Conservation (phyloP, 2,329 filamentous ascomycete genomes). For the Alternaria sp. region DNA sequence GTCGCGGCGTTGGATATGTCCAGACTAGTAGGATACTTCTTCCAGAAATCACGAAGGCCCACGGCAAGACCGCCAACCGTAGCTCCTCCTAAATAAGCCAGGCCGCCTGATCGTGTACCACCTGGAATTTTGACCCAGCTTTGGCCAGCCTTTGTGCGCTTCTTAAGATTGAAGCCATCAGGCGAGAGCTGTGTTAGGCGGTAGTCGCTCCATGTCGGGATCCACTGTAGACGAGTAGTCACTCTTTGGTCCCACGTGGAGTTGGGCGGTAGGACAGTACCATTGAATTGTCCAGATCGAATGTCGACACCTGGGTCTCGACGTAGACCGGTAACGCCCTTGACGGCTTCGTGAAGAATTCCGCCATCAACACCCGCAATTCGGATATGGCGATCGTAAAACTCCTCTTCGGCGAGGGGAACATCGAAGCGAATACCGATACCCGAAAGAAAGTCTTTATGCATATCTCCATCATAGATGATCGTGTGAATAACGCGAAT, state of each 20-base stretch:
- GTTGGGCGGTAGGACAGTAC: slow-evolving; percentile 52
- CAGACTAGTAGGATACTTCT: slow-evolving; percentile 66
- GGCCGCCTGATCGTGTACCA: slow-evolving; percentile 63
- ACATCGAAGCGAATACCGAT: slow-evolving; percentile 65
- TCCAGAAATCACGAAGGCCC: slow-evolving; percentile 69
- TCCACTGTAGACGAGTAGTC: slow-evolving; percentile 61
- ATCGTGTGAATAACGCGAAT: slow-evolving; percentile 65
- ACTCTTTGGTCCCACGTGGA: slow-evolving; percentile 59
- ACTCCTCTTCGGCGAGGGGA: slow-evolving; percentile 60
- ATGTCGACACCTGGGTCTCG: slow-evolving; percentile 62
- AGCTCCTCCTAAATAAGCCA: slow-evolving; percentile 67
- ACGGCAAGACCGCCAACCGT: slow-evolving; percentile 66
- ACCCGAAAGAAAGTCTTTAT: slow-evolving; percentile 62
- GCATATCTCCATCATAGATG: slow-evolving; percentile 62
- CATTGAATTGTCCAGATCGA: slow-evolving; percentile 61
- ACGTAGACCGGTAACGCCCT: slow-evolving; percentile 67
- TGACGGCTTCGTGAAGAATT: slow-evolving; percentile 65
- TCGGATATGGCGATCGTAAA: slow-evolving; percentile 67
- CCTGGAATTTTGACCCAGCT: slow-evolving; percentile 67
- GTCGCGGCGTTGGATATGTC: slow-evolving; percentile 63
- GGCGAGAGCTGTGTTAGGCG: slow-evolving; percentile 65
- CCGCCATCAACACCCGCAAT: slow-evolving; percentile 65
- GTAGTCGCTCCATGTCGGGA: slow-evolving; percentile 68
- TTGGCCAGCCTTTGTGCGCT: slow-evolving; percentile 65
- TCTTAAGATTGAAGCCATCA: slow-evolving; percentile 68